Percentiles rank a stretch among this genome's conserved stretches.
Conservation (phyloP, 2,329 filamentous ascomycete genomes). For the Fusarium virguliforme region DNA sequence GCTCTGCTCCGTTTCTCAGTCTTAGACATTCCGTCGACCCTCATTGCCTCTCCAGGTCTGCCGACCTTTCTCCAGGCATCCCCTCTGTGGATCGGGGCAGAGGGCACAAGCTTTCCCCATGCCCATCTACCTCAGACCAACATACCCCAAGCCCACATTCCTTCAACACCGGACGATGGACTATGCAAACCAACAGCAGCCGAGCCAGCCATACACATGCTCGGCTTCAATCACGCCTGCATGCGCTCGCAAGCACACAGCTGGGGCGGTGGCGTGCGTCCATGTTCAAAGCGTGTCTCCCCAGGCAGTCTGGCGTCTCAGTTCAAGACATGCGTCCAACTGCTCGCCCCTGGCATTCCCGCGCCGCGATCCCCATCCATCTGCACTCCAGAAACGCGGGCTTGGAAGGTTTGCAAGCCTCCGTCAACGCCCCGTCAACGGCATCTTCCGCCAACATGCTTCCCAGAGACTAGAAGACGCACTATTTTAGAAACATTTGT, state of each 20-base stretch:
- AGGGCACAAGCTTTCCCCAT: constrained; percentile 11
- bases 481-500: constrained; percentile 15
- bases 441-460: constrained; percentile 6
- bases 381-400: constrained; percentile 11
- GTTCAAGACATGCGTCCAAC: constrained; percentile 37
- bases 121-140: constrained; percentile 23
- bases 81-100: neutral
- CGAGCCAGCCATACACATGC: constrained; percentile 9
- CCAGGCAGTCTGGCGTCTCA: constrained; percentile 34
- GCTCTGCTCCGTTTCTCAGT: constrained; percentile 23
- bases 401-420: constrained; percentile 8
- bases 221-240: constrained; percentile 11
- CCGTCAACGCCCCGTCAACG: constrained; percentile 9
- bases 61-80: neutral
- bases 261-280: constrained; percentile 14
- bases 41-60: neutral
- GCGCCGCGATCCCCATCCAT: constrained; percentile 6
- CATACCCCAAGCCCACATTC: constrained; percentile 28
- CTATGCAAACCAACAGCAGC: constrained; percentile 8
- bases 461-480: constrained; percentile 9
- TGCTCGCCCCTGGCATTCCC: constrained; percentile 11
- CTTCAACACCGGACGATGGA: constrained; percentile 7
- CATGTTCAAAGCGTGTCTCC: constrained; percentile 17
- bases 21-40: constrained; percentile 25
- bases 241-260: constrained; percentile 8